Evolutionary conservation across 225 moss, liverwort and hornwort species (phyloP).

Genomic region (Thuidium tamariscinum): DNA sequence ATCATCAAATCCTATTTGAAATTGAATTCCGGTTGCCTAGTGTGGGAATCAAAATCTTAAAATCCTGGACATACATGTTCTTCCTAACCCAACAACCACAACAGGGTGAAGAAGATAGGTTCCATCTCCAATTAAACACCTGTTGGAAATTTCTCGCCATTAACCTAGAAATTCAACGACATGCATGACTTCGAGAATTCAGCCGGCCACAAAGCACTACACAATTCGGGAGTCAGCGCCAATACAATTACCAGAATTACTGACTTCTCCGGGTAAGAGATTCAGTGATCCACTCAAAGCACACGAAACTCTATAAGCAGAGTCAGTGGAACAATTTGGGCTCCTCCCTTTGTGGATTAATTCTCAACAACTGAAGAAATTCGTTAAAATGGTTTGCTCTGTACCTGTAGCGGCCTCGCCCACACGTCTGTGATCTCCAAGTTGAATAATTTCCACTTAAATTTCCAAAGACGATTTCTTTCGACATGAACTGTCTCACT

Average conservation of each 20-base stretch:
- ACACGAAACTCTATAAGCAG: background rate
- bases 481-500: background rate
- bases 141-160: background rate
- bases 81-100: background rate
- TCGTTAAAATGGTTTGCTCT: background rate
- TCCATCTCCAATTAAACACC: background rate
- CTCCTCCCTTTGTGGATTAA: background rate
- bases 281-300: background rate
- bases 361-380: background rate
- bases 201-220: background rate
- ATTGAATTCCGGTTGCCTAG: background rate
- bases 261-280: background rate
- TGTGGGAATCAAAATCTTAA: background rate
- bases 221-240: background rate
- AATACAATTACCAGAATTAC: background rate
- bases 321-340: background rate
- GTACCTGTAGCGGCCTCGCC: constrained; percentile 4
- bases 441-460: background rate
- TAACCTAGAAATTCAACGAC: background rate
- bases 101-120: background rate
- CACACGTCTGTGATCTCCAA: background rate
- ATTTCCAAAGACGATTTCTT: background rate
- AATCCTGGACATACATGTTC: background rate
- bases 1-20: background rate
- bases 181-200: background rate